Evolutionary conservation across 352 stramenopile species (phyloP).

Genomic region (Phytophthora vignae): DNA sequence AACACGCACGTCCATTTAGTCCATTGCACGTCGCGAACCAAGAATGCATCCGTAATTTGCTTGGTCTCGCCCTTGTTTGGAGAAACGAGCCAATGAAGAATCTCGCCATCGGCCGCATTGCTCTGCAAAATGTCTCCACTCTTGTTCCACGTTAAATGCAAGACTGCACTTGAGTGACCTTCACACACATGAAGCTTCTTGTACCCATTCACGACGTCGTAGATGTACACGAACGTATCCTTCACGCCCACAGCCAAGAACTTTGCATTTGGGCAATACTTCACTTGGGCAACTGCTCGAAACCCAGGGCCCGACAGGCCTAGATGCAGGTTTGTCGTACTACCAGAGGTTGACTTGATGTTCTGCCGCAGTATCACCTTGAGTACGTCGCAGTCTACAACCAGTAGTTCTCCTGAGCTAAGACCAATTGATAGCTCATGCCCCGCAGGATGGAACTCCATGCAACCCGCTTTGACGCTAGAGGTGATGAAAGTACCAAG

Average conservation of each 20-base stretch:
- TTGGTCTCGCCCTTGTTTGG: slow-evolving; percentile 46
- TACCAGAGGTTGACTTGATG: slow-evolving; percentile 36
- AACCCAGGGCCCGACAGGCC: slow-evolving; percentile 7
- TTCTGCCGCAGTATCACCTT: slow-evolving; percentile 52
- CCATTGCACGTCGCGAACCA: slow-evolving; percentile 67
- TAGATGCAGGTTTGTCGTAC: slow-evolving; percentile 24
- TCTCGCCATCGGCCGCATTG: slow-evolving; percentile 77
- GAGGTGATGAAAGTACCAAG: slow-evolving; percentile 34
- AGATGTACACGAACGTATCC: slow-evolving; percentile 76
- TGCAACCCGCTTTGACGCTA: slow-evolving; percentile 47
- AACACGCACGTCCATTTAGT: slow-evolving; percentile 76
- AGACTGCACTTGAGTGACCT: slow-evolving; percentile 83
- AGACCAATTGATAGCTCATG: slow-evolving; percentile 63
- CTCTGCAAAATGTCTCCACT: slow-evolving; percentile 84
- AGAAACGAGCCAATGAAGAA: slow-evolving; percentile 64
- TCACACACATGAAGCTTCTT: slow-evolving; percentile 72
- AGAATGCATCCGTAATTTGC: slow-evolving; percentile 70
- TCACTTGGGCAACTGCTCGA: slow-evolving; percentile 50
- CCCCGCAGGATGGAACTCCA: slow-evolving; percentile 64
- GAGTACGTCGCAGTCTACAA: slow-evolving; percentile 53
- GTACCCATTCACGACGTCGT: slow-evolving; percentile 54
- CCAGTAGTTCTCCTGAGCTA: slow-evolving; percentile 58
- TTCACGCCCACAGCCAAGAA: slow-evolving; percentile 60
- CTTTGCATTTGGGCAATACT: slow-evolving; percentile 60
- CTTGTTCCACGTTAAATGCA: slow-evolving; percentile 89